Evolutionary conservation across 345 rosid genomes (phyloP), one percentile per base, ranked within the genome.

Genomic region (Excoecaria cochinchinensis): DNA sequence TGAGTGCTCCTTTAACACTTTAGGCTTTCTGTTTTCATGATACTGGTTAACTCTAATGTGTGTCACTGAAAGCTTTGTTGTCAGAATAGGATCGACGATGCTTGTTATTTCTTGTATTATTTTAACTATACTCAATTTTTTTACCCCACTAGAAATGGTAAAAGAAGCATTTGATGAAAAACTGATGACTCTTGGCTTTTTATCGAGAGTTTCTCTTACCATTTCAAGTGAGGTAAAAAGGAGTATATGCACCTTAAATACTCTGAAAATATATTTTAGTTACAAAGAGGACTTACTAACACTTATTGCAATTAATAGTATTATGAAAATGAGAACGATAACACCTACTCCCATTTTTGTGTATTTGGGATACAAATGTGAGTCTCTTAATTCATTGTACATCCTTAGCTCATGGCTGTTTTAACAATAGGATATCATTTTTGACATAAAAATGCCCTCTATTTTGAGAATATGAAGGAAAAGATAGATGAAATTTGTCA

Each of bases 1-100:
- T 93, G 84, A 66, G 98, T 65, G 67, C 38, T 58, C 53, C 58
- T 1, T 69, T 76, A 44, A 16, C 21, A 47, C 52, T 66, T 67
- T 56, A 25, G 76, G 40, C 57, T 77, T 52, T 66, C 19, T 56
- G 38, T n/a, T 63, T 74, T 39, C 8, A 25, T 71, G 19, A 16
- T 39, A 51, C 15, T 42, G 12, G 4, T 19, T 48, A 14, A 25
- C 14, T 64, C 42, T 13, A 39, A 51, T 66, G 19, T 60, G 38
- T 73, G 7, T 44, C 59, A 17, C 50, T 51, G 36, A 42, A 10
- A 22, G 4, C 15, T 22, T 21, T 42, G 22, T 60, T 31, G 16
- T 21, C 12, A 67, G 13, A 22, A 67, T 24, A 67, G 6, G 1
- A 3, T 38, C 10, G 52, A 69, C 31, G 38, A 67, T 67, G 12